These are phyloP conservation scores for Arabidopsis arenosa DNA, from an alignment of 345 rosid genomes.

Conservation along the genomic window DNA sequence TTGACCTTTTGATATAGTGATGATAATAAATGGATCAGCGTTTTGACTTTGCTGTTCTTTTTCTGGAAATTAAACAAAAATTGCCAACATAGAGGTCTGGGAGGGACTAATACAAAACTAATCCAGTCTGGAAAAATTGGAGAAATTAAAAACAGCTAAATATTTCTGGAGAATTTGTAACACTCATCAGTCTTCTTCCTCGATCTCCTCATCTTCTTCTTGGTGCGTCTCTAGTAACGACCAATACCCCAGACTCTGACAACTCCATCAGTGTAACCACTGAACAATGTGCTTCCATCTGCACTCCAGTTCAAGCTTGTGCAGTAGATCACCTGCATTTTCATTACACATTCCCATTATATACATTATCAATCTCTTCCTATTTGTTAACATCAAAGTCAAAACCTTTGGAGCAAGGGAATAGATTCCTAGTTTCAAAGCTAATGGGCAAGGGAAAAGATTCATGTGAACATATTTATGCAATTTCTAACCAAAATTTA, in stretches of 20 bases:
- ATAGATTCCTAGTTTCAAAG: neutral
- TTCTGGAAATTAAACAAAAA: slow-evolving; percentile 32
- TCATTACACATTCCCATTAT: slow-evolving; percentile 6
- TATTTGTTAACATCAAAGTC: neutral
- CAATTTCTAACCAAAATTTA: neutral
- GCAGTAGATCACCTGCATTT: slow-evolving; percentile 75
- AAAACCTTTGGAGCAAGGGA: neutral
- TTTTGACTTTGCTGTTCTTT: neutral
- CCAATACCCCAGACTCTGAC: slow-evolving; percentile 93
- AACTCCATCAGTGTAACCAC: slow-evolving; percentile 89
- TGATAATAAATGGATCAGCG: neutral
- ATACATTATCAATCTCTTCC: slow-evolving; percentile 2
- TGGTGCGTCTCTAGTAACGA: slow-evolving; percentile 51
- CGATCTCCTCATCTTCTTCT: neutral
- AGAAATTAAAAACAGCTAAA: slow-evolving; percentile 24
- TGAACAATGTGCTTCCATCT: slow-evolving; percentile 87
- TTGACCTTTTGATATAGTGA: neutral
- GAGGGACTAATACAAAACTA: slow-evolving; percentile 11
- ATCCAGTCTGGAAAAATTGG: slow-evolving; percentile 30
- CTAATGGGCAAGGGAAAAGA: neutral
- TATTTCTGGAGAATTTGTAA: neutral
- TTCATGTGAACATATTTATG: neutral
- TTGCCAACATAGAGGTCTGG: slow-evolving; percentile 27
- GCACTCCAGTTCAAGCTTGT: slow-evolving; percentile 87
- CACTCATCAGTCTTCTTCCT: neutral